Percentiles rank a stretch among this genome's conserved stretches.
These are phyloP conservation scores for Rhodotorula sp. DNA, from an alignment of 1,284 basidiomycete genomes.

Conservation along the genomic window DNA sequence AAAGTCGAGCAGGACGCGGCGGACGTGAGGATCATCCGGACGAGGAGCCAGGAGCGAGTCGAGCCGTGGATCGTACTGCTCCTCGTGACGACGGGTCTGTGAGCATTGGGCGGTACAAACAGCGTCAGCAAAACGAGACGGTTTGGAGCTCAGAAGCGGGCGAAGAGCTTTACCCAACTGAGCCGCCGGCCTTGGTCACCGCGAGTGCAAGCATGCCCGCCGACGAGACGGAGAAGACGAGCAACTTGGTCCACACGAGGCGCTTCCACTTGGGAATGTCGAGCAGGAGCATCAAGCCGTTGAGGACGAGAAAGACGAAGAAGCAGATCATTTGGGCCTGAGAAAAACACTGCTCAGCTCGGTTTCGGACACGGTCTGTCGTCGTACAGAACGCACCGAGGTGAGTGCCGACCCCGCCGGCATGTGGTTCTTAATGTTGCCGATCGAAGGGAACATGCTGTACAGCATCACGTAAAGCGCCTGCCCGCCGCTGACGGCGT, in stretches of 20 bases:
- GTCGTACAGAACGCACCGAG: conserved; percentile 4
- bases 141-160: neutral
- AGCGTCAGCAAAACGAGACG: neutral
- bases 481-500: conserved; percentile 30
- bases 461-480: conserved; percentile 61
- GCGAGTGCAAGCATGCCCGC: conserved; percentile 19
- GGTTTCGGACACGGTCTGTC: too few species aligned
- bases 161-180: conserved; percentile 1
- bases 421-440: conserved; percentile 61
- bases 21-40: conserved; percentile 21
- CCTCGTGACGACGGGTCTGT: conserved; percentile 12
- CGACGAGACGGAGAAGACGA: conserved; percentile 43
- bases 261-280: conserved; percentile 36
- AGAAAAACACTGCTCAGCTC: neutral
- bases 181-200: conserved; percentile 34
- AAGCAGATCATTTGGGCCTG: conserved; percentile 39
- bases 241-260: conserved; percentile 46
- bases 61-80: neutral
- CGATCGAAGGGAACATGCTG: conserved; percentile 72
- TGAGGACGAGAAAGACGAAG: conserved; percentile 21
- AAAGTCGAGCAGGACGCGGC: conserved; percentile 27
- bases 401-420: conserved; percentile 12
- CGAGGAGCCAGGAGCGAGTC: conserved; percentile 14
- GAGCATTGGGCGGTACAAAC: neutral
- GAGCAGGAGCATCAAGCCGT: conserved; percentile 6